These are phyloP conservation scores for Kluyveromyces dobzhanskii DNA, from an alignment of 805 yeast genomes.

Conservation along the genomic window DNA sequence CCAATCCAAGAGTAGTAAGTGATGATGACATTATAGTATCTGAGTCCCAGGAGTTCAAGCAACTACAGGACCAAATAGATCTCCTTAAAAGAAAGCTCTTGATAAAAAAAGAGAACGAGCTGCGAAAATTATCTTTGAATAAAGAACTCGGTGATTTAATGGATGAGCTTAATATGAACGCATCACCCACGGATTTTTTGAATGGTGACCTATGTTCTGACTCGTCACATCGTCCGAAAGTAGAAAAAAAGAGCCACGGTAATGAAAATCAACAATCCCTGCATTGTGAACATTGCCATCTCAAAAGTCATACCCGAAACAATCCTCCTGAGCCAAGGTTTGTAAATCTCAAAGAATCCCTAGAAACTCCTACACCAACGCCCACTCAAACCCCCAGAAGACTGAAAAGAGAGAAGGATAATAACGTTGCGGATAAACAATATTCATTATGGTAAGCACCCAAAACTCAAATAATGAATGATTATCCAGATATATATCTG, in stretches of 20 bases:
- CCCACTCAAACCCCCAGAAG: slow-evolving; percentile 4
- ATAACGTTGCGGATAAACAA: slow-evolving; percentile 1
- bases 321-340: not conserved
- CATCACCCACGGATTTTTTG: too few species aligned
- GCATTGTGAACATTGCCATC: slow-evolving; percentile 4
- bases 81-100: slow-evolving; percentile 26
- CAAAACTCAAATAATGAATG: too few species aligned
- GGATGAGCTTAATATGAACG: slow-evolving; percentile 15
- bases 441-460: slow-evolving; percentile 3
- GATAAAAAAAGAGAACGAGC: slow-evolving; percentile 29
- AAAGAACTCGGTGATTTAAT: slow-evolving; percentile 23
- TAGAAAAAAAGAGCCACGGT: not conserved
- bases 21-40: slow-evolving; percentile 30
- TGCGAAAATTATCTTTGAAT: slow-evolving; percentile 28
- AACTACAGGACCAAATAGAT: slow-evolving; percentile 28
- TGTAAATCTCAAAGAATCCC: slow-evolving; percentile 3
- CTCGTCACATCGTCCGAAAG: not conserved
- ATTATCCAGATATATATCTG: too few species aligned
- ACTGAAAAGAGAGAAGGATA: slow-evolving; percentile 5
- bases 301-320: not conserved
- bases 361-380: slow-evolving; percentile 5
- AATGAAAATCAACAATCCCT: not conserved
- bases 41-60: slow-evolving; percentile 30
- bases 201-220: not conserved
- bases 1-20: slow-evolving; percentile 1